Evolutionary conservation across 2,329 filamentous ascomycete genomes (phyloP).

Genomic region (Ophiostoma sp.): DNA sequence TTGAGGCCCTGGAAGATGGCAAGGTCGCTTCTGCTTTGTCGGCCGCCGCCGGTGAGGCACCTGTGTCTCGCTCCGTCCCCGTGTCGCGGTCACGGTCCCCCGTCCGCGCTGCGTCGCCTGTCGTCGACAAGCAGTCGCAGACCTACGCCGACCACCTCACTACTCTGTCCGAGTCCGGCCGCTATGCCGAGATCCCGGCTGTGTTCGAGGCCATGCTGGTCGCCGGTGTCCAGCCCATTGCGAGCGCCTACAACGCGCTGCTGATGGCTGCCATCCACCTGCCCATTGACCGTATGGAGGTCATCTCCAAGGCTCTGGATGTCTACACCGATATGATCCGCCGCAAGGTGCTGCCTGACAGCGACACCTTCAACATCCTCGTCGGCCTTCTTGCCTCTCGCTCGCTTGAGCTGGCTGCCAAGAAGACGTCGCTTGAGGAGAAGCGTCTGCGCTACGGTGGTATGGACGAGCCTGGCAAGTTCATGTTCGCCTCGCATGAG

Average conservation of each 20-base stretch:
- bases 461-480: conserved; percentile 78
- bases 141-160: conserved; percentile 77
- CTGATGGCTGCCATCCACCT: conserved; percentile 82
- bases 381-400: conserved; percentile 79
- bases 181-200: conserved; percentile 84
- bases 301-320: conserved; percentile 87
- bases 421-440: conserved; percentile 74
- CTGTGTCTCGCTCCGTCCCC: conserved; percentile 46
- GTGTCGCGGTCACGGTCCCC: conserved; percentile 47
- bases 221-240: conserved; percentile 76
- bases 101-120: conserved; percentile 59
- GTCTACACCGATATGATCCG: conserved; percentile 96
- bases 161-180: conserved; percentile 67
- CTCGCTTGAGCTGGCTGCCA: conserved; percentile 72
- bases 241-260: conserved; percentile 88
- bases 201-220: conserved; percentile 89
- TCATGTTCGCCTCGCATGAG: conserved; percentile 86
- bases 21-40: conserved; percentile 44
- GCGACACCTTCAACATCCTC: conserved; percentile 83
- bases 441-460: conserved; percentile 83
- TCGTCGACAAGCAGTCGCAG: conserved; percentile 63
- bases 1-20: conserved; percentile 48
- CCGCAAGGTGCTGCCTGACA: conserved; percentile 77
- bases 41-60: conserved; percentile 41
- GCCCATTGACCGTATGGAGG: conserved; percentile 74